A percentile compares a stretch with the other conserved stretches of the same genome.
Conservation (phyloP, 495 filamentous ascomycete genomes). For the Talaromyces liani region DNA sequence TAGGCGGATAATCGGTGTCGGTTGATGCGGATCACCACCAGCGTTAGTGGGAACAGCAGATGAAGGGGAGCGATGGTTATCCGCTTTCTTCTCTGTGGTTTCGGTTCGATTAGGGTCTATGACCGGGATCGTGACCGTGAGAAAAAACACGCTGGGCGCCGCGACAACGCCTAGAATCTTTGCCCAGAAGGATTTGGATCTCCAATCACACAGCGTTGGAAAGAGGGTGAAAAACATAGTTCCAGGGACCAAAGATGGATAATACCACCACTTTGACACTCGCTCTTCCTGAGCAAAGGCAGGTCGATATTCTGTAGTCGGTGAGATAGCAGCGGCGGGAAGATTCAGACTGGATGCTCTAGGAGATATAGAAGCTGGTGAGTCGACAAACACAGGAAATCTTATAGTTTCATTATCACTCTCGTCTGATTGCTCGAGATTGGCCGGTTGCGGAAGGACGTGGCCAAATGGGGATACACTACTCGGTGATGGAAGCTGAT, state of each 20-base stretch:
- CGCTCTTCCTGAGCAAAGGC: conserved; percentile 14
- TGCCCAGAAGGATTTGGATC: conserved; percentile 66
- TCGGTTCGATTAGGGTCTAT: conserved; percentile 59
- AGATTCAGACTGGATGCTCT: conserved; percentile 47
- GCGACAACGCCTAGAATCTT: conserved; percentile 71
- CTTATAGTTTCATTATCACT: conserved; percentile 24
- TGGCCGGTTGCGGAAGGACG: not conserved
- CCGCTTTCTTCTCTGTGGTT: conserved; percentile 28
- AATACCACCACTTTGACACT: conserved; percentile 63
- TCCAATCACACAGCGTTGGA: conserved; percentile 77
- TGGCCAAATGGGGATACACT: not conserved
- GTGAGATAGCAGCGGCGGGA: conserved; percentile 42
- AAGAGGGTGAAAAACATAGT: conserved; percentile 72
- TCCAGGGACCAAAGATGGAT: conserved; percentile 57
- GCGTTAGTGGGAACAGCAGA: conserved; percentile 15
- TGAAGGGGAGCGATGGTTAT: not conserved
- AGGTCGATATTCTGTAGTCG: conserved; percentile 20
- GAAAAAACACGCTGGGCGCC: conserved; percentile 79
- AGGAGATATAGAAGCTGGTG: conserved; percentile 30
- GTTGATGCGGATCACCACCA: conserved; percentile 16
- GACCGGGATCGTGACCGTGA: conserved; percentile 90
- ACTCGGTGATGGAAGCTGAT: conserved; percentile 7
- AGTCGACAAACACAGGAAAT: conserved; percentile 46
- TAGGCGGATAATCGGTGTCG: conserved; percentile 26
- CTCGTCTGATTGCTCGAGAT: not conserved